Percentiles rank a stretch among this genome's conserved stretches.
Evolutionary conservation across 768 basidiomycete genomes (phyloP).

Genomic region (Clavulina sp.): DNA sequence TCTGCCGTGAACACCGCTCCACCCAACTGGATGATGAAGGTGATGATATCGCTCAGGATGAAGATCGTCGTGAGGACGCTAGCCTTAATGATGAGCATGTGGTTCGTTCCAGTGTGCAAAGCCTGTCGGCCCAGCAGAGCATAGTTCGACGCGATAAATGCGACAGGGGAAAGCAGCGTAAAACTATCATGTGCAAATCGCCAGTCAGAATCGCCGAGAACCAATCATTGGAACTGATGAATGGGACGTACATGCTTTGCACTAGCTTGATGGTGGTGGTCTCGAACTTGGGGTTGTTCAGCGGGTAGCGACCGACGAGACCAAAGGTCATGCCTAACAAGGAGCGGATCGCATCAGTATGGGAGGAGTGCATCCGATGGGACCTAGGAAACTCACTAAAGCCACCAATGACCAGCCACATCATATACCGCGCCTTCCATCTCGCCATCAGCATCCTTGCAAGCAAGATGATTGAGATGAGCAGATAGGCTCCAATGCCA

Average conservation of each 20-base stretch:
- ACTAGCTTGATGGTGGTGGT: conserved; percentile 34
- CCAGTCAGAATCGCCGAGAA: no score
- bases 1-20: no score
- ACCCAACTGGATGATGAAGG: conserved; percentile 50
- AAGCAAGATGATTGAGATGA: neutral
- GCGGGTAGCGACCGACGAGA: conserved; percentile 35
- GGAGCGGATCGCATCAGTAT: neutral
- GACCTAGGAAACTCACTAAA: conserved; percentile 29
- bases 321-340: conserved; percentile 37
- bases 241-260: conserved; percentile 38
- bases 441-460: neutral
- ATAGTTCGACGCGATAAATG: conserved; percentile 55
- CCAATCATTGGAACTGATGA: no score
- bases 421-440: conserved; percentile 27
- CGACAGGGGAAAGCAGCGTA: conserved; percentile 30
- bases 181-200: conserved; percentile 17
- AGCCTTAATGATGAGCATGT: conserved; percentile 32
- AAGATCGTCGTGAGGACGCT: conserved; percentile 38
- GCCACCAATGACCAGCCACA: conserved; percentile 40
- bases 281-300: conserved; percentile 37
- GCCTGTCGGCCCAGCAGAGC: conserved; percentile 49
- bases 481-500: neutral
- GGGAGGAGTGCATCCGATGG: neutral
- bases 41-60: conserved; percentile 42
- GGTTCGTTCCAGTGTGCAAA: conserved; percentile 27